Conservation (phyloP, 2,329 filamentous ascomycete genomes). For the Cercospora sesami region DNA sequence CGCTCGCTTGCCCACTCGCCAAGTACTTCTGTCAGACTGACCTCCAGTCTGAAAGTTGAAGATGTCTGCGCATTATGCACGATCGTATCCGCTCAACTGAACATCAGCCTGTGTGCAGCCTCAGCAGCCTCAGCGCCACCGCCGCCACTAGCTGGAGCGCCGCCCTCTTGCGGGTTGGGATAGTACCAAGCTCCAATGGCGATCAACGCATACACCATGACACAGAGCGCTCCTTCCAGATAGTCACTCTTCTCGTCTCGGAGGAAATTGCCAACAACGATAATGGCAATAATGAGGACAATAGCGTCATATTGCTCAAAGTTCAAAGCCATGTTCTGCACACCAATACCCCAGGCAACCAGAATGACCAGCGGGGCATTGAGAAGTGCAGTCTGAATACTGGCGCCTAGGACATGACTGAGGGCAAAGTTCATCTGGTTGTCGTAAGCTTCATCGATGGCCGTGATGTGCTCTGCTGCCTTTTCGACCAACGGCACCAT, state of each 20-base stretch:
- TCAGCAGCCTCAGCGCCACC: neutral
- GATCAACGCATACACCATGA: conserved; percentile 67
- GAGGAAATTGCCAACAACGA: conserved; percentile 70
- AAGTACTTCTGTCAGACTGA: neutral
- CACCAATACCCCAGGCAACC: conserved; percentile 74
- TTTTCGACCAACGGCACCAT: conserved; percentile 82
- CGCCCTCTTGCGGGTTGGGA: conserved; percentile 40
- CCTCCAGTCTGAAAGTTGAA: neutral
- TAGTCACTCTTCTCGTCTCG: conserved; percentile 89
- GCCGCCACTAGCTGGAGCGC: neutral
- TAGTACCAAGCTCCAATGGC: conserved; percentile 63
- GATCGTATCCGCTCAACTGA: neutral
- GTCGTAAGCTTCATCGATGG: conserved; percentile 81
- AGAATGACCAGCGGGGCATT: conserved; percentile 82
- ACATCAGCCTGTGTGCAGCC: conserved; percentile 15
- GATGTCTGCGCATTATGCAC: neutral
- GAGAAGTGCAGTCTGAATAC: conserved; percentile 84
- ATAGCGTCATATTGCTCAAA: conserved; percentile 87
- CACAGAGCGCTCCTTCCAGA: conserved; percentile 78
- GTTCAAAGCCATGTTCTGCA: conserved; percentile 70
- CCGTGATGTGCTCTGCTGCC: conserved; percentile 79
- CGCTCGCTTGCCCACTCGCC: conserved; percentile 3
- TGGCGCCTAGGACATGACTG: conserved; percentile 81
- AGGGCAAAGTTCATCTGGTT: conserved; percentile 76
- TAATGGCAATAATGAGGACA: conserved; percentile 76